Evolutionary conservation across 352 stramenopile species (phyloP), one percentile per base, ranked within the genome.

Genomic region (Phytophthora citrophthora): DNA sequence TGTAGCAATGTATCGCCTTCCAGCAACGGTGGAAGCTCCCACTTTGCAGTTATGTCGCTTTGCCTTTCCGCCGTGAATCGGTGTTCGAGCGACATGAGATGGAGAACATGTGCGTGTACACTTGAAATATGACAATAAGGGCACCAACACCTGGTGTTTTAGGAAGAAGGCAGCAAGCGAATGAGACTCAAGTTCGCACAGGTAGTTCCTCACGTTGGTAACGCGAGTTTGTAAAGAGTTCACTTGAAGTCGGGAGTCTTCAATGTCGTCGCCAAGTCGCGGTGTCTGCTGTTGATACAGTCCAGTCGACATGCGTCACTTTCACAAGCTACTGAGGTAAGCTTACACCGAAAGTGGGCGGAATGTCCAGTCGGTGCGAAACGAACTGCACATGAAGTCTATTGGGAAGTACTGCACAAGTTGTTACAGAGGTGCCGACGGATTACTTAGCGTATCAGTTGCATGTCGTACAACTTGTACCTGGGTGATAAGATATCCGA

Each of bases 191-290:
- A 41, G 49, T 55, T 36, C 39, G 36, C 47, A 1, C 26, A 29
- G 26, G 26, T 29, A 24, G n/a, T 34, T 1, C 24, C 27, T 34
- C 39, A 36, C 39, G 16, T 61, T 47, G 32, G 48, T 67, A 44
- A 67, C 27, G 40, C 49, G 32, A 45, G 29, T 54, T 54, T 54
- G 47, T 43, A 54, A 43, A 40, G 16, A 16, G 15, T 40, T 48
- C n/a, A 38, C 26, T 60, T 60, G 52, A 60, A 60, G 52, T 60
- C 52, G 18, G n/a, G 9, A 15, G 20, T 20, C 39, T 50, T 60
- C 39, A 61, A 61, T 10, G 47, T 27, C 31, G 47, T 45, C 31
- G 38, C 43, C 47, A 43, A 48, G 41, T 62, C 34, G 54, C 20
- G 15, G 15, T 20, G 29, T 13, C 4, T 26, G 24, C 10, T 31